Percentiles rank a stretch among this genome's conserved stretches.
Evolutionary conservation across 2,329 filamentous ascomycete genomes (phyloP).

Genomic region (Alternaria conjuncta): DNA sequence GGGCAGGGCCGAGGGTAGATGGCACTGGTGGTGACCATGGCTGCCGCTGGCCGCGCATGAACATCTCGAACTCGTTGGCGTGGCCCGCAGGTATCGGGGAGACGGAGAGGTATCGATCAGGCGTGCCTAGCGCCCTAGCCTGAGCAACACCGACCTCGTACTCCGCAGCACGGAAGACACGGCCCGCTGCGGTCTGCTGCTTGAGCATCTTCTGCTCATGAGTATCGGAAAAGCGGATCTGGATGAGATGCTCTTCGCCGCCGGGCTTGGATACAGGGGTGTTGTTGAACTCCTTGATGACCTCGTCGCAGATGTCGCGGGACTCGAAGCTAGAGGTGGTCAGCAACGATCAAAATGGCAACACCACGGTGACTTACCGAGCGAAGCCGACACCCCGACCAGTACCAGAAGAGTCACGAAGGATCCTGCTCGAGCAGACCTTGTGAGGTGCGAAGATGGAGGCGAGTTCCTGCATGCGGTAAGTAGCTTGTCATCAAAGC

Average conservation of each 20-base stretch:
- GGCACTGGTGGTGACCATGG: slow-evolving; percentile 45
- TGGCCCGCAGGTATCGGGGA: slow-evolving; percentile 42
- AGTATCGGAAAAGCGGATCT: slow-evolving; percentile 96
- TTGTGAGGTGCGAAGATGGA: slow-evolving; percentile 80
- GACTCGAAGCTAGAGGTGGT: slow-evolving; percentile 75
- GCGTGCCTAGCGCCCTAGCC: slow-evolving; percentile 42
- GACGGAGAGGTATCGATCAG: slow-evolving; percentile 44
- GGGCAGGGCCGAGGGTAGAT: slow-evolving; percentile 42
- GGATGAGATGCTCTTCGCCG: slow-evolving; percentile 80
- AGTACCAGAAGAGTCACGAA: slow-evolving; percentile 87
- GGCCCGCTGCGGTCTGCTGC: slow-evolving; percentile 91
- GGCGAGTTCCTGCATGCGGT: slow-evolving; percentile 68
- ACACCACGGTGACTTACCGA: slow-evolving; percentile 65
- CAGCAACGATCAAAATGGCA: not conserved
- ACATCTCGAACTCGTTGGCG: slow-evolving; percentile 49
- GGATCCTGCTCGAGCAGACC: slow-evolving; percentile 92
- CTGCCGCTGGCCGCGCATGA: slow-evolving; percentile 43
- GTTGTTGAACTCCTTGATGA: slow-evolving; percentile 88
- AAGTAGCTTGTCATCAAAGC: slow-evolving; percentile 11
- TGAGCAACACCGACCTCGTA: slow-evolving; percentile 63
- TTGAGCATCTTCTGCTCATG: slow-evolving; percentile 96
- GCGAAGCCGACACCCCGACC: slow-evolving; percentile 98
- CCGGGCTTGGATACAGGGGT: slow-evolving; percentile 59
- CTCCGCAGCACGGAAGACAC: slow-evolving; percentile 94
- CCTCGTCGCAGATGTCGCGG: slow-evolving; percentile 86